Evolutionary conservation across 2,329 filamentous ascomycete genomes (phyloP).

Genomic region (Aciculosporium take): DNA sequence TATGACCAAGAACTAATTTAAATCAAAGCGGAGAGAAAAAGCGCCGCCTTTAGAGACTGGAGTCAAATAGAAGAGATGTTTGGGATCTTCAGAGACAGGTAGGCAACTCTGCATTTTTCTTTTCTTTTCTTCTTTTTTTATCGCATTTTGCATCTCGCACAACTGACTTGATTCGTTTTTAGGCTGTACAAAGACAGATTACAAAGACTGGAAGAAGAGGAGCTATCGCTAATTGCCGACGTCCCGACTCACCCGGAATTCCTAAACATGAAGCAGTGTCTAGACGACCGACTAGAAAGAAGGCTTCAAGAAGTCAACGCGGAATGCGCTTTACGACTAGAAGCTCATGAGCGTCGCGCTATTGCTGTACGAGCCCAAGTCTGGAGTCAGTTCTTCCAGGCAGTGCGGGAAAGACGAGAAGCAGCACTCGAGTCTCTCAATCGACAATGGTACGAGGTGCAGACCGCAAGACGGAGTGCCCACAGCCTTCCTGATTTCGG

Average conservation of each 20-base stretch:
- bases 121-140: neutral
- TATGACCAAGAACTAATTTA: conserved; percentile 10
- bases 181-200: conserved; percentile 84
- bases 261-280: conserved; percentile 74
- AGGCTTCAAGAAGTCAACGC: conserved; percentile 64
- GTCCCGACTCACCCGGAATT: conserved; percentile 79
- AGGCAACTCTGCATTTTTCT: conserved; percentile 16
- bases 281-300: conserved; percentile 69
- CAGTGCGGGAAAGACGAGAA: conserved; percentile 70
- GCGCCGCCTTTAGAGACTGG: conserved; percentile 65
- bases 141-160: neutral
- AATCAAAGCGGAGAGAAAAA: conserved; percentile 61
- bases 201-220: conserved; percentile 60
- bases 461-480: conserved; percentile 71
- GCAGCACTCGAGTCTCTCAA: conserved; percentile 66
- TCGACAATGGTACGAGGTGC: conserved; percentile 83
- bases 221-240: conserved; percentile 43
- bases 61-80: conserved; percentile 79
- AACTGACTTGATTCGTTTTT: neutral
- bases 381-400: conserved; percentile 82
- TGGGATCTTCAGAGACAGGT: conserved; percentile 69
- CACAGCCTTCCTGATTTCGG: conserved; percentile 71
- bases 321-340: conserved; percentile 58
- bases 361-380: conserved; percentile 74
- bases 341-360: conserved; percentile 58